Evolutionary conservation across 176 grass and related monocot species (phyloP).

Genomic region (Neostapfia colusana): DNA sequence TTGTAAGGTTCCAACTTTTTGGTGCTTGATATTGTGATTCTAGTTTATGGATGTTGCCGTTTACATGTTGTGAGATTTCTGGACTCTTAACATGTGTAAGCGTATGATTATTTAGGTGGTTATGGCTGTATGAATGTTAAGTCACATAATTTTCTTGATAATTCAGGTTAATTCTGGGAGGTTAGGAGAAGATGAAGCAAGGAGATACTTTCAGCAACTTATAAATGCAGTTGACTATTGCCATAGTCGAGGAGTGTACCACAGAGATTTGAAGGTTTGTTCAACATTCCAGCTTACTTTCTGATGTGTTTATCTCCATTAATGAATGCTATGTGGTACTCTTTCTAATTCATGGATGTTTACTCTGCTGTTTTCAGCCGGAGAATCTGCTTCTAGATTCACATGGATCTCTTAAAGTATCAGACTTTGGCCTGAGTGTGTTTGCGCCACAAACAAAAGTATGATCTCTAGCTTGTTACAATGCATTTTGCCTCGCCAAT

Average conservation of each 20-base stretch:
- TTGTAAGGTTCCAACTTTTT: constrained; percentile 54
- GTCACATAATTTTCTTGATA: constrained; percentile 1
- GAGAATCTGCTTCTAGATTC: constrained; percentile 95
- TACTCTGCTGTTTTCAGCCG: constrained; percentile 59
- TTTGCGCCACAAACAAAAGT: constrained; percentile 75
- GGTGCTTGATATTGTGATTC: neutral
- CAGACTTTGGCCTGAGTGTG: constrained; percentile 91
- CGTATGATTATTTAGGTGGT: neutral
- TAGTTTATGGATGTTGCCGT: neutral
- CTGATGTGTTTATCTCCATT: neutral
- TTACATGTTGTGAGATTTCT: neutral
- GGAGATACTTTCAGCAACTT: constrained; percentile 93
- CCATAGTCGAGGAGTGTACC: constrained; percentile 91
- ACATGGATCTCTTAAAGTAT: constrained; percentile 82
- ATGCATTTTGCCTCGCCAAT: neutral
- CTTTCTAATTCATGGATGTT: constrained; percentile 33
- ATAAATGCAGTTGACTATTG: constrained; percentile 98
- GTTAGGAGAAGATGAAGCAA: constrained; percentile 85
- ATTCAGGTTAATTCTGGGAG: constrained; percentile 71
- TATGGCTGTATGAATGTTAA: constrained; percentile 4
- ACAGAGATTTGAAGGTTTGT: constrained; percentile 92
- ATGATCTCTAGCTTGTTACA: constrained; percentile 34
- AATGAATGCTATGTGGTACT: neutral
- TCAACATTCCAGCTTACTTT: constrained; percentile 1
- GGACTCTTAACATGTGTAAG: neutral